Conservation (phyloP, 1,284 basidiomycete genomes). For the Irpex rosettiformis region DNA sequence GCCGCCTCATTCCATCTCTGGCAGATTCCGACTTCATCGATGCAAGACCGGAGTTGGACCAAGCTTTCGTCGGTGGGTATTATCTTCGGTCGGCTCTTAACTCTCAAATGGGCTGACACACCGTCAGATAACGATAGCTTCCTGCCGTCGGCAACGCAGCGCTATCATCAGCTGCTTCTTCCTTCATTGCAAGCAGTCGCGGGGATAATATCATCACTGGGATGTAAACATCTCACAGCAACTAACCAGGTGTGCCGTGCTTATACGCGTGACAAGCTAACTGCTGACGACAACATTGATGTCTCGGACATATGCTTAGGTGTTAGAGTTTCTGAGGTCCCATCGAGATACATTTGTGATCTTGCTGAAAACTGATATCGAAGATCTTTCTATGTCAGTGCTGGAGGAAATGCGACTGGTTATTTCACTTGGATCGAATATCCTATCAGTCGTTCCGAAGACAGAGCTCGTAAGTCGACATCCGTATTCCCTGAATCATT, state of each 20-base stretch:
- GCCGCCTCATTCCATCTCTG: slow-evolving; percentile 75
- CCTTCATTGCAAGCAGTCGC: slow-evolving; percentile 81
- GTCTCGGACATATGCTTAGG: slow-evolving; percentile 43
- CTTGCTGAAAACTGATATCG: slow-evolving; percentile 69
- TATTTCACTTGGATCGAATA: slow-evolving; percentile 62
- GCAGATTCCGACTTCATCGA: slow-evolving; percentile 88
- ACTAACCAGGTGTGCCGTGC: slow-evolving; percentile 55
- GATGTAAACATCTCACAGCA: slow-evolving; percentile 59
- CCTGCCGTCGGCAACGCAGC: slow-evolving; percentile 81
- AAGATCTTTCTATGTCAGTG: slow-evolving; percentile 59
- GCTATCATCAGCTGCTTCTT: slow-evolving; percentile 87
- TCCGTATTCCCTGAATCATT: no score
- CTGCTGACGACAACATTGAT: neutral
- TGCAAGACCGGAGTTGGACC: slow-evolving; percentile 76
- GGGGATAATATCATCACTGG: slow-evolving; percentile 66
- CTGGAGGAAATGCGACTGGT: slow-evolving; percentile 79
- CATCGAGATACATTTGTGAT: slow-evolving; percentile 82
- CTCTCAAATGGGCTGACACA: neutral
- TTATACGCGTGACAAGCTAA: neutral
- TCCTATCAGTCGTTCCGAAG: slow-evolving; percentile 69
- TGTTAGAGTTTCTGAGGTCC: slow-evolving; percentile 69
- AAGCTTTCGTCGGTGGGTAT: slow-evolving; percentile 32
- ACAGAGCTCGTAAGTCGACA: slow-evolving; percentile 73
- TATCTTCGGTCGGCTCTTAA: neutral
- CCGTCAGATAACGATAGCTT: slow-evolving; percentile 76